phyloP scores from a whole-genome alignment of 768 basidiomycete species.

The Lactarius sanguifluus region DNA sequence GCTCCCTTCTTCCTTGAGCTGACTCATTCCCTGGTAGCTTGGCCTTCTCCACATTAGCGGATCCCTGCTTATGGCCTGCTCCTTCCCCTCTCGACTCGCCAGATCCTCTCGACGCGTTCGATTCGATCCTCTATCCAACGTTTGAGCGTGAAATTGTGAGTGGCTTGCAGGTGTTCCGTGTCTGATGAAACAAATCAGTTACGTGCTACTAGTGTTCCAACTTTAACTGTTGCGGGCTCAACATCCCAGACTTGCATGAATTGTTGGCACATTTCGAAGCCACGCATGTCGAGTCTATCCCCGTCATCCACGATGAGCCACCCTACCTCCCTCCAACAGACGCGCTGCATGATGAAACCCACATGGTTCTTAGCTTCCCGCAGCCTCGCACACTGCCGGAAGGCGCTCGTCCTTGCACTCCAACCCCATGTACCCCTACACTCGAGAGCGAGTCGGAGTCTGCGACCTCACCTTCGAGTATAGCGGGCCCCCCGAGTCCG shows the following conservation, averaged over 20 bases:
- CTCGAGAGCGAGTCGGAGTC: constrained; percentile 24
- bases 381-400: constrained; percentile 35
- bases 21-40: constrained; percentile 2
- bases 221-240: constrained; percentile 50
- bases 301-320: constrained; percentile 17
- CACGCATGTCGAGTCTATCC: constrained; percentile 37
- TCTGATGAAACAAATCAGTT: neutral
- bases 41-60: constrained; percentile 19
- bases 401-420: constrained; percentile 25
- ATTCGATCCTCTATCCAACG: constrained; percentile 24
- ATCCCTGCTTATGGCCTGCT: constrained; percentile 20
- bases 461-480: constrained; percentile 16
- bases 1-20: neutral
- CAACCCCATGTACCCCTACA: constrained; percentile 17
- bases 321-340: constrained; percentile 22
- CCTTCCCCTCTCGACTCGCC: constrained; percentile 26
- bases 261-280: constrained; percentile 54
- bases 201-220: constrained; percentile 39
- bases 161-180: neutral
- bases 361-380: constrained; percentile 36
- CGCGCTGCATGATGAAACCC: constrained; percentile 22
- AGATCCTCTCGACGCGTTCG: constrained; percentile 12
- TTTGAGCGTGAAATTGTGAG: constrained; percentile 31
- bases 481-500: constrained; percentile 22
- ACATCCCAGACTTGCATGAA: constrained; percentile 48